Conservation (phyloP, 2,329 filamentous ascomycete genomes). For the Aureobasidium pullulans region DNA sequence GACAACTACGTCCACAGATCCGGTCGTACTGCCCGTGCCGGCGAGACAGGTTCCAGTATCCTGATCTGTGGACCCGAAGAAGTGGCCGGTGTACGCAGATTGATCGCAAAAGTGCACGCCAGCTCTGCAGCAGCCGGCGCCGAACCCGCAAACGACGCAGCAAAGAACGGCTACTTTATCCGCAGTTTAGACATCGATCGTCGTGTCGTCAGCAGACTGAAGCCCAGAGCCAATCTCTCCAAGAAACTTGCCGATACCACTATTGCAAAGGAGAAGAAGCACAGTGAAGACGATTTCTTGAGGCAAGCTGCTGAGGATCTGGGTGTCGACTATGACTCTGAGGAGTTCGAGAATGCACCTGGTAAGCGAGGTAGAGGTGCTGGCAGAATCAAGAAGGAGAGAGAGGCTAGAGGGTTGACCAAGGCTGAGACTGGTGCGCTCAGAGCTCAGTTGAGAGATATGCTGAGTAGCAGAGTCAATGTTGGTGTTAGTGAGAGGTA, state of each 20-base stretch:
- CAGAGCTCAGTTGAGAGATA: constrained; percentile 62
- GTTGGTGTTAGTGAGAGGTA: constrained; percentile 83
- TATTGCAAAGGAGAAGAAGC: constrained; percentile 80
- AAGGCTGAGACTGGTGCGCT: constrained; percentile 68
- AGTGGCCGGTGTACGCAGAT: constrained; percentile 70
- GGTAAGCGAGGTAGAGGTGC: constrained; percentile 58
- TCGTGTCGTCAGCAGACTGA: constrained; percentile 66
- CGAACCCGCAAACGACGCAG: constrained; percentile 42
- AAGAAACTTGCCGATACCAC: constrained; percentile 78
- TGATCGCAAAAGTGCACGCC: constrained; percentile 83
- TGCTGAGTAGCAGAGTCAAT: constrained; percentile 70
- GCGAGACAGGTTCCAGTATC: constrained; percentile 69
- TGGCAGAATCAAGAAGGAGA: constrained; percentile 67
- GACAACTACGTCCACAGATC: constrained; percentile 95
- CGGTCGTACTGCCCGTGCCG: constrained; percentile 82
- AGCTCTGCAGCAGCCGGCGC: constrained; percentile 34
- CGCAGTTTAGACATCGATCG: constrained; percentile 77
- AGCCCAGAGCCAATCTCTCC: constrained; percentile 69
- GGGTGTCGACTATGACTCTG: constrained; percentile 87
- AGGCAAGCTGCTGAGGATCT: constrained; percentile 80
- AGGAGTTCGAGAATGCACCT: constrained; percentile 62
- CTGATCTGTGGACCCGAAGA: constrained; percentile 89
- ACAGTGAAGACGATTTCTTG: constrained; percentile 78
- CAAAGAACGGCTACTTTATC: constrained; percentile 55
- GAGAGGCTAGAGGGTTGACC: constrained; percentile 56